Percentiles rank a stretch among this genome's conserved stretches.
Evolutionary conservation across 75 land plant genomes (phyloP).

Genomic region (Gnetum montanum): DNA sequence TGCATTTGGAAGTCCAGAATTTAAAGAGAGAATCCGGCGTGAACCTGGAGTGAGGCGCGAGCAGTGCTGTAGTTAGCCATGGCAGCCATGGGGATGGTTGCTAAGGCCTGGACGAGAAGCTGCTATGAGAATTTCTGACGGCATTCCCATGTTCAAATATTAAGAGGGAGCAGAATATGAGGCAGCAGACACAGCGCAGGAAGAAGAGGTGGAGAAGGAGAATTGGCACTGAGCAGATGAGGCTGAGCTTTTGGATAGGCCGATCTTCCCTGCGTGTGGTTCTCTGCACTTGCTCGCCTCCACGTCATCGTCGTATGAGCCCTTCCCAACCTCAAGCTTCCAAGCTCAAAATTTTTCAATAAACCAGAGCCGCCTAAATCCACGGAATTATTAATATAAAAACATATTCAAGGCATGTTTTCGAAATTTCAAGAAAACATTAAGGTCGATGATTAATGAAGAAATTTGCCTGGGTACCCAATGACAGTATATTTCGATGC

Average conservation of each 20-base stretch:
- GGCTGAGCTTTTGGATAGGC: slow-evolving; percentile 1
- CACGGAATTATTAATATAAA: too few relatives aligned
- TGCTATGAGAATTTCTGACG: background rate
- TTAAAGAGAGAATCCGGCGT: background rate
- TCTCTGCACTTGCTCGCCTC: too few relatives aligned
- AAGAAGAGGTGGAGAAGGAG: background rate
- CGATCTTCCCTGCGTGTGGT: background rate
- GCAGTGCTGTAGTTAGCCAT: slow-evolving; percentile 19
- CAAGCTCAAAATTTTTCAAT: too few relatives aligned
- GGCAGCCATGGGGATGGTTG: slow-evolving; percentile 24
- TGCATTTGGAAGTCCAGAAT: background rate
- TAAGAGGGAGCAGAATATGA: background rate
- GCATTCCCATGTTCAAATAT: background rate
- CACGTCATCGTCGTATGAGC: too few relatives aligned
- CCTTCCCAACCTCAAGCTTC: too few relatives aligned
- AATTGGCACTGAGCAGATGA: too few relatives aligned
- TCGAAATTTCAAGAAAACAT: too few relatives aligned
- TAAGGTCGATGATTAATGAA: too few relatives aligned
- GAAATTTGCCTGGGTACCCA: too few relatives aligned
- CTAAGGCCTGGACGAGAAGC: slow-evolving; percentile 20
- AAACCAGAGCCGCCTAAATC: too few relatives aligned
- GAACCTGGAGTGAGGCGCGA: slow-evolving; percentile 31
- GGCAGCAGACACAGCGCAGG: background rate
- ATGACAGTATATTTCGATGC: too few relatives aligned
- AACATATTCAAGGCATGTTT: too few relatives aligned